These are phyloP conservation scores for Tetrahymena elliotti DNA, from an alignment of 73 alveolate species.

Conservation along the genomic window DNA sequence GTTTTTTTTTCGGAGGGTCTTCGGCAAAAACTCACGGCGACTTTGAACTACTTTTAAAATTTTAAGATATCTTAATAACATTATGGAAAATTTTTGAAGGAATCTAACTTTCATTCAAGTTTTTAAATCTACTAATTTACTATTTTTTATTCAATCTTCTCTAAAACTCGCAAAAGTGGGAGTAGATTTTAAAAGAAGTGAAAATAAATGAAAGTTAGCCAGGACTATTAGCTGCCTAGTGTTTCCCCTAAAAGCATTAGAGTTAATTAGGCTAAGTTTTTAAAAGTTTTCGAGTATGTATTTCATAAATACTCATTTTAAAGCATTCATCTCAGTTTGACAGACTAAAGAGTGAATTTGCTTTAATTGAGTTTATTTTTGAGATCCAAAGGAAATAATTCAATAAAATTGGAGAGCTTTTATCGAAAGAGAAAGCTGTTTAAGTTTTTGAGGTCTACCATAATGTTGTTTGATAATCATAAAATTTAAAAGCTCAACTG, in stretches of 20 bases:
- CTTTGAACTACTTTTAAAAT: not conserved
- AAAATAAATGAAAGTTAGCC: not conserved
- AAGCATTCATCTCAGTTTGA: not conserved
- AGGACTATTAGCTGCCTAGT: not conserved
- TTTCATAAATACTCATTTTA: not conserved
- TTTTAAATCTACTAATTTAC: not conserved
- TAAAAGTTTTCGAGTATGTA: not conserved
- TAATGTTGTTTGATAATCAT: not conserved
- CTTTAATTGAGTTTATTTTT: not conserved
- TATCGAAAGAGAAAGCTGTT: not conserved
- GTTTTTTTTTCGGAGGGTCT: not conserved
- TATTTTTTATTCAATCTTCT: not conserved
- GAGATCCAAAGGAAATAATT: not conserved
- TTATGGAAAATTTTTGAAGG: not conserved
- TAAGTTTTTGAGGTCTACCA: not conserved
- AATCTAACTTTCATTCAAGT: not conserved
- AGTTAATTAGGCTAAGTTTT: not conserved
- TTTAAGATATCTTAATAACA: not conserved
- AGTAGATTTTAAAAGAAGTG: not conserved
- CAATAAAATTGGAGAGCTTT: not conserved
- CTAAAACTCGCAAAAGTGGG: not conserved
- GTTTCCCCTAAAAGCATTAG: not conserved
- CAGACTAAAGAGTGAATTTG: not conserved
- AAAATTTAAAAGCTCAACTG: not conserved
- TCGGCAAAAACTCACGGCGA: not conserved